Base-by-base conservation (phyloP, 2,329 filamentous ascomycete species). In the Pseudogymnoascus sp. region DNA sequence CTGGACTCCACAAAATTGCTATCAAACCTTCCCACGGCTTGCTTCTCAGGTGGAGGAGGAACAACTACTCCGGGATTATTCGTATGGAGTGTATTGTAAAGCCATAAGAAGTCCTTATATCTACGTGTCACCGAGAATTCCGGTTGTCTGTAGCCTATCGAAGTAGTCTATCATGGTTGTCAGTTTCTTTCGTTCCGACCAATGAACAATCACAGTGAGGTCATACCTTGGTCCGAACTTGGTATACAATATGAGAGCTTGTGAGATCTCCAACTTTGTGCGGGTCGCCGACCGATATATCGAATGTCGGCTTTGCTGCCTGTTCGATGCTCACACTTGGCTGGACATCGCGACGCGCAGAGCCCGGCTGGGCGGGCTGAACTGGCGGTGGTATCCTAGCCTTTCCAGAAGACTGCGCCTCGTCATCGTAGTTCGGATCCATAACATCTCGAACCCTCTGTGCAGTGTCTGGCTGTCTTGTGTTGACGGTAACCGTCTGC, bases 211-310 rank as follows among this genome's bases (percentile, higher is more conserved):
- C 5, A 13, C 42, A n/a, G 16, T 14, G 11, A 11, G 61, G 69
- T 19, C 64, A 65, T 81, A 95, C 91, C 86, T 89, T 95, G 64
- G 95, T 99, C 71, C 90, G 85, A 67, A 99, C 95, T 70, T 91
- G 91, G 77, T 99, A 99, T 59, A 97, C 95, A 67, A 96, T 99
- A 76, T 99, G 95, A 67, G 93, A 96, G 75, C 90, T 96, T 7
- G 95, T 97, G 74, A 97, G 77, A 76, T 97, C 95, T 65, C 95
- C 95, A 68, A 99, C 93, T 79, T 97, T 99, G 77, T 97, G 93
- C 63, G 95, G 95, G 77, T 99, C 95, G 64, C 95, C 95, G 21
- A 99, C 95, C 2, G 83, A 86, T 71, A 99, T 97, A 60, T 90
- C 80, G 76, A 97, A 99, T 44, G 81, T 89, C 4, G 95, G 95